Evolutionary conservation across 2,329 filamentous ascomycete species (phyloP), one percentile per base, ranked within the genome.

Genomic region (Botrytis galanthina): DNA sequence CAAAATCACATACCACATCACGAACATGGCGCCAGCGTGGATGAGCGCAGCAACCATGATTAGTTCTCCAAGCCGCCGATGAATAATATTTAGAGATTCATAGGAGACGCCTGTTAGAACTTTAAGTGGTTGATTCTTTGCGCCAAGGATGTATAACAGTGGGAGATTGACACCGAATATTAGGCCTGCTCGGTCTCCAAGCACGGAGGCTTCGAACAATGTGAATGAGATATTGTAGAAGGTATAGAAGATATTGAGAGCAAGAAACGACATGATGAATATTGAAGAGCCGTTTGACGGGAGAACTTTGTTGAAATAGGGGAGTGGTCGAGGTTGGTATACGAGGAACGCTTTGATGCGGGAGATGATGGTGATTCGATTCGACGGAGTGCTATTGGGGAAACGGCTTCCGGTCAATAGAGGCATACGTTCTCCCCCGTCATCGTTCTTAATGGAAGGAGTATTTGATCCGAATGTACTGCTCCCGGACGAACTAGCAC

Each of bases 121-220:
- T 73, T 87, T 87, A 48, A 92, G 78, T 0, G 90, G 90, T 75
- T 91, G 89, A 74, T 89, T 92, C 80, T 92, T 92, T 46, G 90
- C 90, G 2, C 88, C 86, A 5, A 92, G 83, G 7, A 92, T 82
- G 79, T 92, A 92, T 4, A 92, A 83, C 57, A 87, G 80, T 5
- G 86, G 85, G 1, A 88, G 80, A 73, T 87, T 87, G 18, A 84
- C 83, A 26, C 83, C 83, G 76, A 87, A 87, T 4, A 80, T 75
- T 20, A 81, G 61, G 29, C 77, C 80, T 54, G 76, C 75, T 71
- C 80, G 76, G 59, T 80, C 80, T 6, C 78, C 78, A 10, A 90
- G 86, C 71, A 88, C 84, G 79, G 90, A 89, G 72, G 88, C 82
- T 77, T 85, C 85, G 64, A 83, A 80, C n/a, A 84, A 76, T 20